These are phyloP conservation scores for Selaginella moellendorffii DNA, from an alignment of 75 land plant genomes.

Conservation along the genomic window DNA sequence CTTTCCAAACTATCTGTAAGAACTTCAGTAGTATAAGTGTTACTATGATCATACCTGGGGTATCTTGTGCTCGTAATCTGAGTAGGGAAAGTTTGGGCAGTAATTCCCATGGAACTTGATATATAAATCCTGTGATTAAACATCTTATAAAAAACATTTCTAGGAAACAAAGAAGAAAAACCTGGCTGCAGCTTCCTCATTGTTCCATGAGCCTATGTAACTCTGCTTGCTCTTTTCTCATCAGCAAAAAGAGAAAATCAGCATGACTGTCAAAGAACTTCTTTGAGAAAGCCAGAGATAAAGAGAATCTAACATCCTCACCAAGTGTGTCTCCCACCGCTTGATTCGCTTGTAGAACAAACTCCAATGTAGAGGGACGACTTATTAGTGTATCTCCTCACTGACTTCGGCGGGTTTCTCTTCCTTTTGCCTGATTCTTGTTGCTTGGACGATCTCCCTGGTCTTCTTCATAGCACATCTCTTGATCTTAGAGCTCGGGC, in stretches of 20 bases:
- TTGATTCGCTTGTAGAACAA: neutral
- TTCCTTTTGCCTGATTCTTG: too few relatives aligned
- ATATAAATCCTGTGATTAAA: neutral
- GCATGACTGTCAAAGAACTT: neutral
- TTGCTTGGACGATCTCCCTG: neutral
- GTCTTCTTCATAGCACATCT: neutral
- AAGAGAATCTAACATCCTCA: neutral
- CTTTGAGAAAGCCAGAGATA: neutral
- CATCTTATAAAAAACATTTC: neutral
- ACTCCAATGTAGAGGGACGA: neutral
- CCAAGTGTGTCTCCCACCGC: neutral
- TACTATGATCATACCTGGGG: too few relatives aligned
- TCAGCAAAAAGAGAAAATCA: neutral
- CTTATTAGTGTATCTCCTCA: neutral
- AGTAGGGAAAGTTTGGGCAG: neutral
- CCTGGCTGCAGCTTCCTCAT: neutral
- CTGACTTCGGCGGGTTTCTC: too few relatives aligned
- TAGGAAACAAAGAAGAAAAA: neutral
- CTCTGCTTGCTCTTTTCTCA: neutral
- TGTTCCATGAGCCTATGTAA: neutral
- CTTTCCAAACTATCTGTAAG: too few relatives aligned
- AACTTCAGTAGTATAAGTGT: too few relatives aligned
- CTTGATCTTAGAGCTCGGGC: neutral
- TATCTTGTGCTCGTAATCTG: too few relatives aligned
- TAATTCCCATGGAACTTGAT: neutral